A percentile compares a stretch with the other conserved stretches of the same genome.
Evolutionary conservation across 352 stramenopile species (phyloP).

Genomic region (Phytophthora pistaciae): DNA sequence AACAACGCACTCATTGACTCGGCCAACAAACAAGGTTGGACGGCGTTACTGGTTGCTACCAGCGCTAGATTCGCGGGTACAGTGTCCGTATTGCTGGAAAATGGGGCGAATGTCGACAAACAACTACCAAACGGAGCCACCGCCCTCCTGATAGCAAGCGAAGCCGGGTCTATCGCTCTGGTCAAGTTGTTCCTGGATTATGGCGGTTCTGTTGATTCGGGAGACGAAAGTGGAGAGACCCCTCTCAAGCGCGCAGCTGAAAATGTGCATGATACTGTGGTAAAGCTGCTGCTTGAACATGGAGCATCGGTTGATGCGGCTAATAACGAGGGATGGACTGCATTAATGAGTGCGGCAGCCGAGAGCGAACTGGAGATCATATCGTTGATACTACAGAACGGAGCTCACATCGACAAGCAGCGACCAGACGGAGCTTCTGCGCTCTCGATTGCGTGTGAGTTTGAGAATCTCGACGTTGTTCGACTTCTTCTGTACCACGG

Average conservation of each 20-base stretch:
- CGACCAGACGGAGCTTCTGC: constrained; percentile 3
- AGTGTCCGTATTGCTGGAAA: neutral
- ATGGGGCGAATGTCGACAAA: neutral
- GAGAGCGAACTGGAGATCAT: neutral
- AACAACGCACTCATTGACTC: neutral
- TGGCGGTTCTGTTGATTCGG: neutral
- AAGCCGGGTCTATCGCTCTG: neutral
- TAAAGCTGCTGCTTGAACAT: neutral
- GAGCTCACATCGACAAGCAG: constrained; percentile 11
- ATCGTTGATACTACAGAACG: constrained; percentile 2
- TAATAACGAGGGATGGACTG: neutral
- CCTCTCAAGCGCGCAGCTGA: neutral
- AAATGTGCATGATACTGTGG: neutral
- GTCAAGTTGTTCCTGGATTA: neutral
- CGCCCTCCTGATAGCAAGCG: neutral
- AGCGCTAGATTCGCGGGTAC: neutral
- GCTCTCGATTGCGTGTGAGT: constrained; percentile 7
- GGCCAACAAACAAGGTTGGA: constrained; percentile 4
- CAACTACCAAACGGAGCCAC: neutral
- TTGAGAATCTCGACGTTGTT: neutral
- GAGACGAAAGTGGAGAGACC: neutral
- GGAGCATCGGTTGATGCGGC: neutral
- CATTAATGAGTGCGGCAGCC: neutral
- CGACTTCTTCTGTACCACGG: constrained; percentile 13
- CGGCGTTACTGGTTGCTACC: constrained; percentile 5